Evolutionary conservation across 768 basidiomycete genomes (phyloP), one percentile per base, ranked within the genome.

Genomic region (Kwoniella mangroviensis): DNA sequence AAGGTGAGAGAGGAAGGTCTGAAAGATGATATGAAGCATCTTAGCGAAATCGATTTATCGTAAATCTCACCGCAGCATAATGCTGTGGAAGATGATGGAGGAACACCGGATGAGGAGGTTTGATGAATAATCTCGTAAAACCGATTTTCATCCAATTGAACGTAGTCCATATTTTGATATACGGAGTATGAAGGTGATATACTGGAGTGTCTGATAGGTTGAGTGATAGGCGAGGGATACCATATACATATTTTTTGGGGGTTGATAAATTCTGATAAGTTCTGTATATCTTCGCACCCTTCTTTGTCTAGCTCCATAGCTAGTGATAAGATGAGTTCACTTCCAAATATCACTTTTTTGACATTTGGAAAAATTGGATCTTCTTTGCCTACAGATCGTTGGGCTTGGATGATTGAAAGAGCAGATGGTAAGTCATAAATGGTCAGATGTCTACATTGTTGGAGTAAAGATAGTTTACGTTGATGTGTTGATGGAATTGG

Each of bases 361-460:
- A 65, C 13, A 26, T 65, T 65, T 26, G 63, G 54, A 21, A 65
- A 65, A 17, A 65, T 54, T 0, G 19, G 42, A 51, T 1, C 22
- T 34, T 12, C 42, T 54, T 24, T 22, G 2, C 54, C 54, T 10
- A 56, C 24, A 4, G 63, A 26, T 24, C 9, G 9, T 26, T 65
- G 63, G n/a, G 22, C 5, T 0, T 55, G 2, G 0, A 65, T 13
- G 10, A 65, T n/a, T 28, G 19, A 7, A 0, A 52, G 12, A 5
- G 63, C 63, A 11, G 63, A 65, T 13, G 63, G 53, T 56, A 65
- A 15, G 22, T 65, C 63, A 13, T 56, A 21, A 10, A 65, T 56
- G 4, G 54, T 65, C 3, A 65, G 21, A 34, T 55, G 19, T 42
- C 1, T 28, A 24, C 63, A 65, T 41, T 54, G 53, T 11, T 42